Evolutionary conservation across 805 yeast genomes (phyloP).

Genomic region (Kluyveromyces wickerhamii): DNA sequence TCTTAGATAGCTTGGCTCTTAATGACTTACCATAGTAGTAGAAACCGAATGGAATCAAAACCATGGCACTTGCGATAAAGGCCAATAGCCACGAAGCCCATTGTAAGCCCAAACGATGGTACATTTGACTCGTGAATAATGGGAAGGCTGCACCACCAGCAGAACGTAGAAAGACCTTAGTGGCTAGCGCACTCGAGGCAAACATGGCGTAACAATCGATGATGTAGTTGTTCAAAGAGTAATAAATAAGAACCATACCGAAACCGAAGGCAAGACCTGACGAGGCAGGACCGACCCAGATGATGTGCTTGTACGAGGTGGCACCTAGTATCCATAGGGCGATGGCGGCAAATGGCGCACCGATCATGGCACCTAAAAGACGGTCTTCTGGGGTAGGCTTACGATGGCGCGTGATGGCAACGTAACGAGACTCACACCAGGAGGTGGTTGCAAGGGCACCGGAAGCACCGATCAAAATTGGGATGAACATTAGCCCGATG

Average conservation of each 20-base stretch:
- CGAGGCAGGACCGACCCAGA: slow-evolving; percentile 75
- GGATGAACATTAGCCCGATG: slow-evolving; percentile 83
- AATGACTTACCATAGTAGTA: slow-evolving; percentile 57
- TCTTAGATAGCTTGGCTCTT: slow-evolving; percentile 60
- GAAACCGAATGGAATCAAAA: slow-evolving; percentile 61
- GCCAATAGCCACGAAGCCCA: slow-evolving; percentile 81
- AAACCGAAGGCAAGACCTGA: slow-evolving; percentile 77
- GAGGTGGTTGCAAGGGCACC: slow-evolving; percentile 73
- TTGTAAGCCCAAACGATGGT: slow-evolving; percentile 59
- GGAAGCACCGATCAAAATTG: slow-evolving; percentile 80
- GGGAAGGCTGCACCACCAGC: slow-evolving; percentile 88
- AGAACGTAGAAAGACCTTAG: slow-evolving; percentile 71
- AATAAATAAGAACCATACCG: slow-evolving; percentile 69
- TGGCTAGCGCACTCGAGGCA: slow-evolving; percentile 76
- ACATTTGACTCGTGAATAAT: slow-evolving; percentile 74
- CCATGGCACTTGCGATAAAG: slow-evolving; percentile 70
- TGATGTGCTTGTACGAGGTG: slow-evolving; percentile 57
- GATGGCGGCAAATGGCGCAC: slow-evolving; percentile 75
- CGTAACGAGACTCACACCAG: slow-evolving; percentile 55
- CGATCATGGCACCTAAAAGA: slow-evolving; percentile 71
- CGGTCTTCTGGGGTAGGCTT: slow-evolving; percentile 74
- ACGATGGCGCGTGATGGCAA: slow-evolving; percentile 42
- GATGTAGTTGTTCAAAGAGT: slow-evolving; percentile 73
- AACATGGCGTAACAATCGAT: slow-evolving; percentile 81
- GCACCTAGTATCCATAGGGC: slow-evolving; percentile 78